These are phyloP conservation scores for Aschersonia sp. DNA, from an alignment of 2,329 filamentous ascomycete genomes.

Conservation along the genomic window DNA sequence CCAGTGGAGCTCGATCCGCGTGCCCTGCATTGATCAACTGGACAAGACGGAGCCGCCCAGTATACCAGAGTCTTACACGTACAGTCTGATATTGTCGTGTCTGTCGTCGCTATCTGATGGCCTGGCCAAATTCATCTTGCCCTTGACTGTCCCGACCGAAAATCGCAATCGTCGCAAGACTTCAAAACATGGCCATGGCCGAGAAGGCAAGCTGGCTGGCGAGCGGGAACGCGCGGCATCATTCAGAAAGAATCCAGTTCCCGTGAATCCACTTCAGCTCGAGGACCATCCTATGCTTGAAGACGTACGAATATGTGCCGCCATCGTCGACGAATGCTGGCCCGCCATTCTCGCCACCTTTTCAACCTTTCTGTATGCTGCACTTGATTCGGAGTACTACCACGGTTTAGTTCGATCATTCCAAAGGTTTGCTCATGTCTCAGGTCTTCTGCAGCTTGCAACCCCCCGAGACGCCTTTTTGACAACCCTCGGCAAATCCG, in stretches of 20 bases:
- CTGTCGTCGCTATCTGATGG: conserved; percentile 85
- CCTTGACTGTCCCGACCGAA: conserved; percentile 73
- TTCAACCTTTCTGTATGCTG: conserved; percentile 86
- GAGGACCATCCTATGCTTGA: conserved; percentile 56
- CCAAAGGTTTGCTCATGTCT: conserved; percentile 89
- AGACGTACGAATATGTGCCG: conserved; percentile 64
- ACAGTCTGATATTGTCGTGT: conserved; percentile 76
- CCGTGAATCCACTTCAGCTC: conserved; percentile 68
- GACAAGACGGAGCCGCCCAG: conserved; percentile 77
- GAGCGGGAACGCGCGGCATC: conserved; percentile 47
- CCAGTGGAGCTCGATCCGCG: conserved; percentile 79
- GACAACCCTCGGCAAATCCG: conserved; percentile 84
- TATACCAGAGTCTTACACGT: conserved; percentile 86
- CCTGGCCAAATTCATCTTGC: conserved; percentile 82
- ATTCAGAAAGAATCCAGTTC: conserved; percentile 61
- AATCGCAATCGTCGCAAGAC: conserved; percentile 35
- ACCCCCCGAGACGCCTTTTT: conserved; percentile 90
- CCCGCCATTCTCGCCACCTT: conserved; percentile 88
- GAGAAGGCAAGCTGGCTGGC: conserved; percentile 20
- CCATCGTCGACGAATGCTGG: conserved; percentile 85
- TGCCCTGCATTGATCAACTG: conserved; percentile 82
- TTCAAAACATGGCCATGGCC: conserved; percentile 26
- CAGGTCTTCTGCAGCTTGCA: conserved; percentile 67
- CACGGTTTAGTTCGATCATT: conserved; percentile 83
- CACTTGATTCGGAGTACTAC: conserved; percentile 87